Base-by-base conservation (phyloP, 1,284 basidiomycete genomes). In the Trametes sp. region DNA sequence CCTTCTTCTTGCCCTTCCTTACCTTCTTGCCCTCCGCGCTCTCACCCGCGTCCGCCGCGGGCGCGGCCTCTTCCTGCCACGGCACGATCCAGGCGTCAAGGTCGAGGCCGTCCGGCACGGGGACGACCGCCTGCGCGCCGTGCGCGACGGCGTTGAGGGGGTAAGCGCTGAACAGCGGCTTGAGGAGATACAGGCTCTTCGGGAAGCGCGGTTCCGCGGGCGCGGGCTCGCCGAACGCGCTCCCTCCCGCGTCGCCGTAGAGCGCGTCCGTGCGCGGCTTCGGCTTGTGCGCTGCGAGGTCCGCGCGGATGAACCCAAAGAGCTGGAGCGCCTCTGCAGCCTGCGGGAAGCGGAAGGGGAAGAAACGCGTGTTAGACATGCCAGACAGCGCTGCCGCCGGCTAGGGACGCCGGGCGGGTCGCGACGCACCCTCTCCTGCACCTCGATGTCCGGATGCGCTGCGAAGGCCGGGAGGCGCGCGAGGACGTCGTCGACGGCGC, bases 181-280 rank as follows among this genome's bases (percentile, higher is more conserved):
- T 82, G 53, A 99, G 89, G 57, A 99, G 86, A 74, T 89, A 93
- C 24, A 98, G 80, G 66, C 94, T 96, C 77, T 96, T 95, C 0
- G 97, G 97, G 71, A 89, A 93, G 51, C 76, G 75, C 0, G 84
- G 87, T 36, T 86, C 84, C 14, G 69, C 60, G 6, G 56, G 63
- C 35, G 23, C 19, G 59, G 19, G 76, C 53, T 63, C 73, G 35
- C 82, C 81, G 23, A 82, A 80, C 36, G 74, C 73, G 8, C 76
- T 74, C 2, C 77, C 72, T 21, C 76, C 73, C 7, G 73, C 68
- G 14, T 79, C 80, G 21, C 75, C 73, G 31, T 66, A 69, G 23
- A 55, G 64, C 59, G 81, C 78, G 0, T 79, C 78, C 46, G 78
- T 72, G 4, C 73, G 66, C 10, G 77, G 70, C 64, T 75, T 82